Evolutionary conservation across 1,139 yeast species (phyloP).

Genomic region (Hansenula lynferdii): DNA sequence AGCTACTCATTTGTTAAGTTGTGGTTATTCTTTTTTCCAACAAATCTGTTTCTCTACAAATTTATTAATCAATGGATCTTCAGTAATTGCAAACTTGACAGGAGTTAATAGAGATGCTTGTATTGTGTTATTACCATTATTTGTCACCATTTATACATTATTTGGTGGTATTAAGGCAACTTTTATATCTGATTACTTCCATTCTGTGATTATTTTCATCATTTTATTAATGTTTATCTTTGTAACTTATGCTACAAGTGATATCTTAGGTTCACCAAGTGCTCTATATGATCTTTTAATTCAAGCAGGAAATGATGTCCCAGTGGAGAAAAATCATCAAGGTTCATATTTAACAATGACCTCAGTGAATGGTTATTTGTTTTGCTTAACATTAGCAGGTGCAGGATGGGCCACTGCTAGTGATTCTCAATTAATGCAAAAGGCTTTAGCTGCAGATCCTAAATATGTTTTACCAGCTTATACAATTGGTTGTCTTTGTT

Average conservation of each 20-base stretch:
- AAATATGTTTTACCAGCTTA: slow-evolving; percentile 30
- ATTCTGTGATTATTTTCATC: slow-evolving; percentile 36
- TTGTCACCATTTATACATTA: slow-evolving; percentile 43
- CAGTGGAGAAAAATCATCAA: slow-evolving; percentile 32
- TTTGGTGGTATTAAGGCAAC: slow-evolving; percentile 49
- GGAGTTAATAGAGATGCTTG: slow-evolving; percentile 45
- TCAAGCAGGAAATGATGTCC: slow-evolving; percentile 22
- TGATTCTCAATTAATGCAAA: slow-evolving; percentile 19
- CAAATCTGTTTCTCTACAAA: slow-evolving; percentile 31
- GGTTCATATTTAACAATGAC: slow-evolving; percentile 20
- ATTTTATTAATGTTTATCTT: slow-evolving; percentile 28
- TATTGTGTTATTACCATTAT: slow-evolving; percentile 43
- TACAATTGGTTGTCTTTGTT: slow-evolving; percentile 32
- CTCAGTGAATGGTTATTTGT: not conserved
- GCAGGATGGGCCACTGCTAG: slow-evolving; percentile 3
- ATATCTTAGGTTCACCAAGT: slow-evolving; percentile 29
- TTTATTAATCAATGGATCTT: slow-evolving; percentile 38
- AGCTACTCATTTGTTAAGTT: slow-evolving; percentile 26
- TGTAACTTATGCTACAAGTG: slow-evolving; percentile 24
- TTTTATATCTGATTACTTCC: slow-evolving; percentile 35
- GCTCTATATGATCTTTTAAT: slow-evolving; percentile 29
- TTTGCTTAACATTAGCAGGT: slow-evolving; percentile 1
- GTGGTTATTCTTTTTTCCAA: slow-evolving; percentile 28
- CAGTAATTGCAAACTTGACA: slow-evolving; percentile 30
- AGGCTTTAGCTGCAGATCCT: slow-evolving; percentile 35